Evolutionary conservation across 2,329 filamentous ascomycete genomes (phyloP).

Genomic region (Diaporthe sp.): DNA sequence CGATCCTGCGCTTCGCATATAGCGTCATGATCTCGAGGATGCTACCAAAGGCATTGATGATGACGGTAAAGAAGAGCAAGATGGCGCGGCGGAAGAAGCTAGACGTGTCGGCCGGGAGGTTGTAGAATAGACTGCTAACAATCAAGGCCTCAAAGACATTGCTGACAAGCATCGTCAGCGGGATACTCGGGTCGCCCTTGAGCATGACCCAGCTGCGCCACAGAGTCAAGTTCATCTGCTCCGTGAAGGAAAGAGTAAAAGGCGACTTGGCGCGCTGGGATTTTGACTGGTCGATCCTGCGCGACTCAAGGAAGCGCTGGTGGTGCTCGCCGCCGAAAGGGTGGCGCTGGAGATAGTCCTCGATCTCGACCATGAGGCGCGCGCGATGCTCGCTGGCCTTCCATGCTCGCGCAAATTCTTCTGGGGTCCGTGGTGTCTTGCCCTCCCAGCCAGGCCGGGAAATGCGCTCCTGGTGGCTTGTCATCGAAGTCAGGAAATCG

Average conservation of each 20-base stretch:
- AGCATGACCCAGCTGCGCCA: slow-evolving; percentile 84
- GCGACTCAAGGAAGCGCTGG: slow-evolving; percentile 66
- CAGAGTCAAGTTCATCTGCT: slow-evolving; percentile 84
- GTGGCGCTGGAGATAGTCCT: slow-evolving; percentile 65
- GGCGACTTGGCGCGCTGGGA: slow-evolving; percentile 77
- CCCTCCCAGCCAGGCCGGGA: slow-evolving; percentile 68
- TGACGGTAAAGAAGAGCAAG: slow-evolving; percentile 86
- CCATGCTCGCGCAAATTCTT: slow-evolving; percentile 72
- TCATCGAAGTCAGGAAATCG: slow-evolving; percentile 80
- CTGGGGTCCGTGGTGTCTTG: slow-evolving; percentile 68
- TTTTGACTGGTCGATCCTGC: slow-evolving; percentile 67
- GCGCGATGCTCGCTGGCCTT: slow-evolving; percentile 67
- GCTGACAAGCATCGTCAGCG: slow-evolving; percentile 76
- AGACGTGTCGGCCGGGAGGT: slow-evolving; percentile 72
- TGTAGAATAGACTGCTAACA: slow-evolving; percentile 84
- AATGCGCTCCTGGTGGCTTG: slow-evolving; percentile 67
- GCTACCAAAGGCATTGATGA: slow-evolving; percentile 87
- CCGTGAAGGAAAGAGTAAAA: slow-evolving; percentile 81
- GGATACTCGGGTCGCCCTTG: slow-evolving; percentile 80
- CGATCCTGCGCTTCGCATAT: slow-evolving; percentile 89
- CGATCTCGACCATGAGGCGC: slow-evolving; percentile 64
- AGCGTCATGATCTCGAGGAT: slow-evolving; percentile 86
- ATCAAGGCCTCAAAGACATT: slow-evolving; percentile 84
- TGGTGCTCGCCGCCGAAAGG: slow-evolving; percentile 69
- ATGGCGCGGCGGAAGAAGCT: slow-evolving; percentile 86